Base-by-base conservation (phyloP, 306 rosid genomes). In the Vigna unguiculata region DNA sequence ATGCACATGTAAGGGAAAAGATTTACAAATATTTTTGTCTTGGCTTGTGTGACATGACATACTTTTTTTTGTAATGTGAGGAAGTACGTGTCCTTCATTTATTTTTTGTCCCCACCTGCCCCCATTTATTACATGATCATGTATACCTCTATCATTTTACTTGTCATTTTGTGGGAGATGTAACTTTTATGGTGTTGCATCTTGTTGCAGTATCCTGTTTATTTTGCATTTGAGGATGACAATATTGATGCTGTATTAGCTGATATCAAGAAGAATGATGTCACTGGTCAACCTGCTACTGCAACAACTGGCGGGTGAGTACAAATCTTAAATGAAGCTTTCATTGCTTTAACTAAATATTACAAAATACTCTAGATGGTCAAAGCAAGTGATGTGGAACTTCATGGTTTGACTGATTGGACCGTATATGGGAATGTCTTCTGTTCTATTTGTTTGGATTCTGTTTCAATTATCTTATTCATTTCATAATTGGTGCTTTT, bases 271-370 rank as follows among this genome's bases (percentile, higher is more conserved):
- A 91, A 79, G 79, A 96, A 79, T 81, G 99, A 96, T 86, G 93
- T 90, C 79, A 88, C 91, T 71, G 99, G 96, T 78, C 99, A 96
- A 85, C 97, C 93, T 82, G 99, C 99, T 19, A 96, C 98, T 45
- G 99, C 98, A 62, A 92, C 98, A 66, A 92, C 96, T 81, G 99
- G 99, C 85, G 98, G 99, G 99, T 96, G 79, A 86, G 89, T 87
- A 70, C 73, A 48, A 38, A 25, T 69, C 19, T 40, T 55, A 25
- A 71, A 80, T 66, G 41, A 70, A 55, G 69, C 24, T 49, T 79
- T 79, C 46, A 34, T 28, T 75, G 77, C 76, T 63, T 61, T 21
- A 52, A 22, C 64, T n/a, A 48, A 22, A 38, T 49, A 72, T 62
- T 60, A 71, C 19, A 5, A 75, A 49, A 16, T 7, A 57, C 45